Conservation (phyloP, 1,284 basidiomycete genomes). For the Cutaneotrichosporon sp. region DNA sequence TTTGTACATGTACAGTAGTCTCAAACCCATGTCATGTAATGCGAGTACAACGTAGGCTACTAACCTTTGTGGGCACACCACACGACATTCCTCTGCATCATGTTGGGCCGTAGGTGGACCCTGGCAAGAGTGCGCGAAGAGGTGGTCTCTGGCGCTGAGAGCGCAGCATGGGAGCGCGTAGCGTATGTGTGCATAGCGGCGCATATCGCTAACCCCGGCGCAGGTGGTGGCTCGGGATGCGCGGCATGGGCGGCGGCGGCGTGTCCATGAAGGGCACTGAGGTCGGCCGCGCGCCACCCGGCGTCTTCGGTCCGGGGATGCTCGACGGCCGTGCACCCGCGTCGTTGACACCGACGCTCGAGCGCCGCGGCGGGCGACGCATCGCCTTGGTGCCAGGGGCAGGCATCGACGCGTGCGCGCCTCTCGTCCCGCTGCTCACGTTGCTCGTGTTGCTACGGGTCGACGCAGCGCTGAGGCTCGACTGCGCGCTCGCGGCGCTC, state of each 20-base stretch:
- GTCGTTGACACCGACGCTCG: constrained; percentile 21
- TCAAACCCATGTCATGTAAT: background rate
- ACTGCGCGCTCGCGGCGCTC: background rate
- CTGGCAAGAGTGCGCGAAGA: no score
- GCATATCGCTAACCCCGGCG: background rate
- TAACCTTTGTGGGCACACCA: background rate
- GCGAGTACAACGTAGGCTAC: background rate
- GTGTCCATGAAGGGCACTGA: constrained; percentile 34
- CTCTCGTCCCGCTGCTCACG: constrained; percentile 4
- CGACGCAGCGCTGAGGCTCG: constrained; percentile 6
- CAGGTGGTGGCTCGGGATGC: constrained; percentile 34
- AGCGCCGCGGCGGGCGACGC: constrained; percentile 16
- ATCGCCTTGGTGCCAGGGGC: background rate
- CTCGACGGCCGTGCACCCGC: constrained; percentile 28
- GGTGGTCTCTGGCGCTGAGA: background rate
- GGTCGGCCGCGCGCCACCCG: constrained; percentile 28
- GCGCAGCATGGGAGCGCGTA: background rate
- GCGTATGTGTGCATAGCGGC: background rate
- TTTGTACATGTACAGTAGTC: constrained; percentile 3
- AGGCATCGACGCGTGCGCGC: background rate
- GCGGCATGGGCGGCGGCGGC: constrained; percentile 44
- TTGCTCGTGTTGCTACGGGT: constrained; percentile 4
- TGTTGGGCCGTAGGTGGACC: background rate
- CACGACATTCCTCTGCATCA: no score
- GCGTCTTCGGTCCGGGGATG: constrained; percentile 38